Percentiles rank a stretch among this genome's conserved stretches.
These are phyloP conservation scores for Themeda triandra DNA, from an alignment of 176 grass and related monocot species.

Conservation along the genomic window DNA sequence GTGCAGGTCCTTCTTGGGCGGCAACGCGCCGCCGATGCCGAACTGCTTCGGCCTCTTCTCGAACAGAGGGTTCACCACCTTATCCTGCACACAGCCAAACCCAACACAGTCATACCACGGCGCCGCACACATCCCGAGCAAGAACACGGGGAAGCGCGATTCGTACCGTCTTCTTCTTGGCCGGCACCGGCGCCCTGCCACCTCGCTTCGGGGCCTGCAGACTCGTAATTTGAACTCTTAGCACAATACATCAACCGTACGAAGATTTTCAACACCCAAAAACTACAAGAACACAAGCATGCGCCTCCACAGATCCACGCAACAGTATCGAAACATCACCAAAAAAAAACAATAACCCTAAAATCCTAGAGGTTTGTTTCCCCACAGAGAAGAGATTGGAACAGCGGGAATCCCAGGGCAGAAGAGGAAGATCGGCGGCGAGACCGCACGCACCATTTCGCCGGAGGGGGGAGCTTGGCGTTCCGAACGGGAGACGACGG, in stretches of 20 bases:
- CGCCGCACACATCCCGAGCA: background rate
- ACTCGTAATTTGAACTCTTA: background rate
- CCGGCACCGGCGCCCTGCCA: constrained; percentile 44
- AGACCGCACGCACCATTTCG: constrained; percentile 48
- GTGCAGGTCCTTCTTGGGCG: constrained; percentile 85
- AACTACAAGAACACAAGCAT: background rate
- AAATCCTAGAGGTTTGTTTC: background rate
- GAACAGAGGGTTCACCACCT: constrained; percentile 70
- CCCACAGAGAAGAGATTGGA: background rate
- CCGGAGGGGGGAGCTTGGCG: constrained; percentile 38
- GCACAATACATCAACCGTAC: background rate
- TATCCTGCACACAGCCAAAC: constrained; percentile 40
- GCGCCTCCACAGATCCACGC: background rate
- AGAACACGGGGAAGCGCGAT: background rate
- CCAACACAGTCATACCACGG: background rate
- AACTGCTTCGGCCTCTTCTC: constrained; percentile 97
- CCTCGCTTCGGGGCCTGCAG: constrained; percentile 78
- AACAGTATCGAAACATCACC: background rate
- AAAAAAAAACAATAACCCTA: background rate
- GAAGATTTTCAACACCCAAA: background rate
- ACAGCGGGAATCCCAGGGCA: too few species aligned
- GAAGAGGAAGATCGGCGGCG: background rate
- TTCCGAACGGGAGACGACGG: constrained; percentile 35
- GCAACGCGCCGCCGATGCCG: constrained; percentile 69
- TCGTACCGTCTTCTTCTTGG: constrained; percentile 62